These are phyloP conservation scores for Falciphora oryzae DNA, from an alignment of 2,329 filamentous ascomycete genomes.

Conservation along the genomic window DNA sequence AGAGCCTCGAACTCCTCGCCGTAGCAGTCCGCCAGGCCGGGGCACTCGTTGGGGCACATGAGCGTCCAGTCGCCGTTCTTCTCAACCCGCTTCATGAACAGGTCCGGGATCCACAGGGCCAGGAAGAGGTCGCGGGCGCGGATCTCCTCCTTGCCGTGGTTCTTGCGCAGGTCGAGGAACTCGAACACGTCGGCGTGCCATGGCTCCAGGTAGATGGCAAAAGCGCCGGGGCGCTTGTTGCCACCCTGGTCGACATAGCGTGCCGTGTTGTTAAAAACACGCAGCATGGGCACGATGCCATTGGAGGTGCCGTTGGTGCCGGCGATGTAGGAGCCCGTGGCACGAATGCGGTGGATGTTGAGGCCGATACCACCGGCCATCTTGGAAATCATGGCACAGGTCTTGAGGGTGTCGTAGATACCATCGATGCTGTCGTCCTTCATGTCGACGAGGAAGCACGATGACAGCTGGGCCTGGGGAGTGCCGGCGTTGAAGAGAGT, in stretches of 20 bases:
- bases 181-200: conserved; percentile 98
- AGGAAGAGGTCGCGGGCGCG: conserved; percentile 97
- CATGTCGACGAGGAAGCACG: conserved; percentile 99
- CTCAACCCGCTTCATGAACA: conserved; percentile 99
- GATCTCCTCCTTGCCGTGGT: conserved; percentile 97
- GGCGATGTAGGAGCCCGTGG: conserved; percentile 95
- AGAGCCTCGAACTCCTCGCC: conserved; percentile 95
- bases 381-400: conserved; percentile 99
- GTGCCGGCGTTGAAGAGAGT: conserved; percentile 98
- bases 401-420: conserved; percentile 99
- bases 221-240: conserved; percentile 97
- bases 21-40: conserved; percentile 92
- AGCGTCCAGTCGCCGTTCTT: conserved; percentile 95
- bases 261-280: conserved; percentile 98
- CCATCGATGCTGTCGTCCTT: conserved; percentile 99
- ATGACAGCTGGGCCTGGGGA: conserved; percentile 88
- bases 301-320: conserved; percentile 98
- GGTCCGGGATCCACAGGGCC: conserved; percentile 94
- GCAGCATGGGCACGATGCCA: conserved; percentile 94
- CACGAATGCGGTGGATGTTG: conserved; percentile 93
- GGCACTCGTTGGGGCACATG: conserved; percentile 96
- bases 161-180: conserved; percentile 97
- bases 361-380: conserved; percentile 97
- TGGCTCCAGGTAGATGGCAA: conserved; percentile 97
- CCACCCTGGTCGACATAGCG: conserved; percentile 98